These are phyloP conservation scores for Pseudognaphalium luteoalbum DNA, from an alignment of 129 eudicot species.

Conservation along the genomic window DNA sequence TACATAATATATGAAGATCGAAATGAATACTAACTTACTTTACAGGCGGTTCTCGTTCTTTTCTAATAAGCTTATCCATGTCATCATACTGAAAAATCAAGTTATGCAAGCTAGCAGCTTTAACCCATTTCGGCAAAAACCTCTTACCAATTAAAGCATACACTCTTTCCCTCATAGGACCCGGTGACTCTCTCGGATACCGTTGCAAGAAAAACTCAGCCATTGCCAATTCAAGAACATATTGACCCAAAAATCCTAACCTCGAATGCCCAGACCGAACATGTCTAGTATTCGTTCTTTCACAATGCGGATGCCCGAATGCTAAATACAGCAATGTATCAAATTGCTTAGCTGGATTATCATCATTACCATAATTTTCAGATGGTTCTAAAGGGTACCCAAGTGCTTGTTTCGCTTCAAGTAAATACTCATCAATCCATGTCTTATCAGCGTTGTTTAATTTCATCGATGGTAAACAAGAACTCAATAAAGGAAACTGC, in stretches of 20 bases:
- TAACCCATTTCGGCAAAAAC: slow-evolving; percentile 90
- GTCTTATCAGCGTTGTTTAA: slow-evolving; percentile 81
- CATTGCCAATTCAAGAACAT: slow-evolving; percentile 83
- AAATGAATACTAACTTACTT: slow-evolving; percentile 54
- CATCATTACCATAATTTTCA: slow-evolving; percentile 66
- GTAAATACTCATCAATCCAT: slow-evolving; percentile 90
- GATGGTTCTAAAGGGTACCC: slow-evolving; percentile 95
- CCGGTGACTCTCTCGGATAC: slow-evolving; percentile 96
- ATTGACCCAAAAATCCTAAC: slow-evolving; percentile 79
- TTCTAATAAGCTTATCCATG: slow-evolving; percentile 73
- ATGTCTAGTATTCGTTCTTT: slow-evolving; percentile 82
- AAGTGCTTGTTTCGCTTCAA: slow-evolving; percentile 90
- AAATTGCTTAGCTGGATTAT: slow-evolving; percentile 95
- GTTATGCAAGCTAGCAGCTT: slow-evolving; percentile 95
- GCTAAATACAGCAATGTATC: slow-evolving; percentile 92
- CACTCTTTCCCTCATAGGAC: slow-evolving; percentile 98
- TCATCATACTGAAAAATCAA: slow-evolving; percentile 88
- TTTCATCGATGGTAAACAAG: slow-evolving; percentile 73
- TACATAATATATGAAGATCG: background rate
- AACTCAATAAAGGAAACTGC: slow-evolving; percentile 82
- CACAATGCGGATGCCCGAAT: slow-evolving; percentile 91
- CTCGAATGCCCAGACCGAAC: slow-evolving; percentile 91
- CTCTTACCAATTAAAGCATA: slow-evolving; percentile 91
- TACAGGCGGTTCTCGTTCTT: slow-evolving; percentile 85
- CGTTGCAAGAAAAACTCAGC: slow-evolving; percentile 97